A percentile compares a stretch with the other conserved stretches of the same genome.
Evolutionary conservation across 441 rosid species (phyloP).

Genomic region (Aleurites moluccanus): DNA sequence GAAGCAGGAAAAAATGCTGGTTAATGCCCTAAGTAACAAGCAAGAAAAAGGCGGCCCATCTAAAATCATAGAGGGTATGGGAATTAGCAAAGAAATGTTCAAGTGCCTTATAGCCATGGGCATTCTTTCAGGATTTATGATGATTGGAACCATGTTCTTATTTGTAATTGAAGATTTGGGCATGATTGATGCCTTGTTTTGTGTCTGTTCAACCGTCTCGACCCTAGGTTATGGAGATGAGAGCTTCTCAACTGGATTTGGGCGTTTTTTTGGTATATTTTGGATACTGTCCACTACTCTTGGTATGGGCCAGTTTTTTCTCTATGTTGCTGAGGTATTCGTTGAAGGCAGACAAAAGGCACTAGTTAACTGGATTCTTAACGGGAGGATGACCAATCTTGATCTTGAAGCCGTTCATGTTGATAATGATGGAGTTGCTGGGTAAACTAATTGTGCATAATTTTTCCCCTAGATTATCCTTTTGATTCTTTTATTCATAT

Average conservation of each 20-base stretch:
- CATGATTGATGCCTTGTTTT: constrained; percentile 53
- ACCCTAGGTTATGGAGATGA: constrained; percentile 70
- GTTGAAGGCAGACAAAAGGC: constrained; percentile 53
- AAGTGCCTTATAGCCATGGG: constrained; percentile 42
- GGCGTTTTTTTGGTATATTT: constrained; percentile 56
- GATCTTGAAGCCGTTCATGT: constrained; percentile 76
- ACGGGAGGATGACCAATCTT: constrained; percentile 37
- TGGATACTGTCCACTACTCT: constrained; percentile 58
- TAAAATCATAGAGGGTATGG: constrained; percentile 44
- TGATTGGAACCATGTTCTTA: constrained; percentile 51
- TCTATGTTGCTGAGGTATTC: constrained; percentile 54
- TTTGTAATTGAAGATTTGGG: constrained; percentile 37
- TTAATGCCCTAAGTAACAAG: constrained; percentile 42
- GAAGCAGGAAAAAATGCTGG: constrained; percentile 68
- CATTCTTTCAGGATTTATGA: constrained; percentile 36
- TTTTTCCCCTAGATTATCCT: background rate
- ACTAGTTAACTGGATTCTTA: constrained; percentile 58
- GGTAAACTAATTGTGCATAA: constrained; percentile 36
- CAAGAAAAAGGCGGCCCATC: constrained; percentile 37
- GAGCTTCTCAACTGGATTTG: constrained; percentile 47
- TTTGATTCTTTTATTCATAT: background rate
- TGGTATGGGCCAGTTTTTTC: constrained; percentile 56
- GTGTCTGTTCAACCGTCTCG: constrained; percentile 66
- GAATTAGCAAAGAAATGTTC: constrained; percentile 40
- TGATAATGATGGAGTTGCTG: constrained; percentile 54